Base-by-base conservation (phyloP, 2,329 filamentous ascomycete genomes). In the Talaromyces albobiverticillius region DNA sequence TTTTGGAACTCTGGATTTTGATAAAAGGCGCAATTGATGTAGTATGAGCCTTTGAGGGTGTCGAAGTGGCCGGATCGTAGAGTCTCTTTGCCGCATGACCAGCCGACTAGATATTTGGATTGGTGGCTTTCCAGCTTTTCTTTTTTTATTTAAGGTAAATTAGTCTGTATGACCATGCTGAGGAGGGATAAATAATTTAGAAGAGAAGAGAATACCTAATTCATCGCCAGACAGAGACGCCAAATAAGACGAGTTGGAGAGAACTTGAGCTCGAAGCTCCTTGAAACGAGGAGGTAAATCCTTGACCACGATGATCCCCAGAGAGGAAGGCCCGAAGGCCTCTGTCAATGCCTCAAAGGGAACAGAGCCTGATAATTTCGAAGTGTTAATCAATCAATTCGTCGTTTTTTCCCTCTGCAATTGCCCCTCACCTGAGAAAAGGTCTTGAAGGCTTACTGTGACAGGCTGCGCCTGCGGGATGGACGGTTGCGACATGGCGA, bases 301-400 rank as follows among this genome's bases (percentile, higher is more conserved):
- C 67, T 88, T 90, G 46, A 99, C 92, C n/a, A 97, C 77, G 53
- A 99, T 86, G 50, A 99, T 96, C 0, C 94, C 94, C 11, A 97
- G 78, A 2, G 91, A 96, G 23, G 89, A 84, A 1, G 92, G 90
- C 0, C 94, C 94, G 68, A 99, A 97, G 0, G 94, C 94, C 62
- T 87, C 68, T 29, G 74, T 71, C 11, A 79, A 67, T 9, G 71
- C 72, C 16, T 71, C 65, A 57, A 76, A 76, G 6, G 75, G 69
- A 42, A 79, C 66, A 5, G 67, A 62, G 46, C 71, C 73, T 71
- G 50, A 9, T 3, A 10, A 4, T 22, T 26, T 11, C 8, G 9
- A 9, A 18, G 3, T 18, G 46, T 36, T 36, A 1, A n/a, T 16
- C 11, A 8, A 16, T 40, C 36, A 18, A 3, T n/a, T n/a, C 22